Evolutionary conservation across 176 grass and related monocot species (phyloP), one percentile per base, ranked within the genome.

Genomic region (Carex cristatella): DNA sequence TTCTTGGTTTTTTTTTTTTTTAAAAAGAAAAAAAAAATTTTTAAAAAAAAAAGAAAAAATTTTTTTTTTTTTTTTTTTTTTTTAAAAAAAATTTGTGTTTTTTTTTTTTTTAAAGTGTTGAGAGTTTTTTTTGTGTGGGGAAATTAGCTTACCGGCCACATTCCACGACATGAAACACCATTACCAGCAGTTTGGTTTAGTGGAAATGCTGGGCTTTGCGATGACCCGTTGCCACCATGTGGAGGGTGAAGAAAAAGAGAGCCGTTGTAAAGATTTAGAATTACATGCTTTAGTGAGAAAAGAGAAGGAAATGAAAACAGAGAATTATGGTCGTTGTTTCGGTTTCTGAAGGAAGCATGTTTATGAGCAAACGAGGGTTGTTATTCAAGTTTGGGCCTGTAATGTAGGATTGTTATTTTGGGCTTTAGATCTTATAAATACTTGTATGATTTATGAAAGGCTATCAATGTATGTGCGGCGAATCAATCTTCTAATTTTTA

Each of bases 181-280:
- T 30, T 90, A 76, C 53, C 65, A 23, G 89, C 89, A 7, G 82
- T 66, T 33, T 77, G 77, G 60, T 90, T 90, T 18, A 85, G 32
- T 18, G 86, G 86, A 53, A 90, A 90, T 75, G 49, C 65, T 7
- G 82, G 86, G 59, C 89, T 90, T 55, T 90, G 89, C 18, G 86
- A 57, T 12, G 32, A 32, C 3, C 89, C 89, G 3, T 84, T 90
- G 65, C 89, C 89, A 19, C 85, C 86, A 27, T 90, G 89, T 85
- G 32, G 57, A 27, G 37, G 28, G 33, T 48, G 54, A 32, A 64
- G 38, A 31, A 54, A 42, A 57, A 79, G 30, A 75, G 11, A 58
- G 30, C 53, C 53, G 53, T 79, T 57, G 74, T 54, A 81, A 44
- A 31, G 76, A 40, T 23, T 79, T 23, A 2, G 4, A 40, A 38